A percentile compares a stretch with the other conserved stretches of the same genome.
Evolutionary conservation across 164 flowering plant species (phyloP).

Genomic region (Macadamia tetraphylla): DNA sequence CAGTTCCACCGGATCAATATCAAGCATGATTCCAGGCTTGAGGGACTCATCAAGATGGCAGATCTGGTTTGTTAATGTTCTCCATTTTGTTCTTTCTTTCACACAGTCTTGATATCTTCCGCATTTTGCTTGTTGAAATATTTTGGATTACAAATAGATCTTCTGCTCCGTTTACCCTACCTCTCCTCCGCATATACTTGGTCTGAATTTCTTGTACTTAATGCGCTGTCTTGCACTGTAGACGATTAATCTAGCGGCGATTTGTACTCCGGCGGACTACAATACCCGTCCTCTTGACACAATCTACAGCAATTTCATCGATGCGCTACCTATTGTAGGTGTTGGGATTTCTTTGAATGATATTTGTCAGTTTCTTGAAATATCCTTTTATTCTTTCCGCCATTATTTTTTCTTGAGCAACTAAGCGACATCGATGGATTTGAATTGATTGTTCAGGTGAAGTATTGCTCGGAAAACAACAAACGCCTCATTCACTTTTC

Average conservation of each 20-base stretch:
- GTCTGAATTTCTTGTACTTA: background rate
- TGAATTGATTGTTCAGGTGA: slow-evolving; percentile 46
- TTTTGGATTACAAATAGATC: too few species aligned
- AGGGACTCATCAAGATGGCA: slow-evolving; percentile 90
- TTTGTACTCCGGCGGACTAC: slow-evolving; percentile 85
- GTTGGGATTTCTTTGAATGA: too few species aligned
- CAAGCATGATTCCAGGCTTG: slow-evolving; percentile 92
- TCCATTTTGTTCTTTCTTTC: background rate
- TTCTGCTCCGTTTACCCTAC: too few species aligned
- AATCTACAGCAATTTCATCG: slow-evolving; percentile 80
- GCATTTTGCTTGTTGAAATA: background rate
- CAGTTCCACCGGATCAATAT: slow-evolving; percentile 94
- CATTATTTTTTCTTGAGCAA: background rate
- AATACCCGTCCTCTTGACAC: slow-evolving; percentile 82
- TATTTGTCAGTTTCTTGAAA: too few species aligned
- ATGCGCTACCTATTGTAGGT: slow-evolving; percentile 78
- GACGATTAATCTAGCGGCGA: slow-evolving; percentile 82
- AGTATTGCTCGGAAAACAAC: slow-evolving; percentile 89
- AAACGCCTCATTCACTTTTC: slow-evolving; percentile 99
- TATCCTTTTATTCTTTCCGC: too few species aligned
- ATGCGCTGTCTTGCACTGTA: slow-evolving; percentile 19
- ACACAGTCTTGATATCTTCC: slow-evolving; percentile 13
- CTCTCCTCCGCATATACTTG: too few species aligned
- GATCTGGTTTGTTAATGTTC: slow-evolving; percentile 63
- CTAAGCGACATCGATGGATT: slow-evolving; percentile 6